A percentile compares a stretch with the other conserved stretches of the same genome.
These are phyloP conservation scores for Citeromyces nyonsensis DNA, from an alignment of 805 yeast species.

Conservation along the genomic window DNA sequence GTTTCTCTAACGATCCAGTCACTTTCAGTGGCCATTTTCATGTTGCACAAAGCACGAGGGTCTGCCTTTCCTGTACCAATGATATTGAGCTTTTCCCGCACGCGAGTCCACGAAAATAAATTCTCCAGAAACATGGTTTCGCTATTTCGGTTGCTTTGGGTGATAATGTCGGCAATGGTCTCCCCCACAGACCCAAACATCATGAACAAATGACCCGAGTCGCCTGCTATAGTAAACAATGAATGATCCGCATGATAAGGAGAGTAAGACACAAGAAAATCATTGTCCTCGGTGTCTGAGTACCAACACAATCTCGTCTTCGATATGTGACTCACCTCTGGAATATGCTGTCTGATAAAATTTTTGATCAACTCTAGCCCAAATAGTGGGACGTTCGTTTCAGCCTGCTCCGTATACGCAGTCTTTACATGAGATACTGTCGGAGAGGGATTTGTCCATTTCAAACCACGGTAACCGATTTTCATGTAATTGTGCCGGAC, in stretches of 20 bases:
- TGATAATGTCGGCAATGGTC: conserved; percentile 8
- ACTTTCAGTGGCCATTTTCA: conserved; percentile 10
- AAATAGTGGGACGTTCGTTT: conserved; percentile 12
- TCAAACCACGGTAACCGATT: conserved; percentile 15
- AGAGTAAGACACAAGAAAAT: conserved; percentile 17
- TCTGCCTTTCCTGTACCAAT: conserved; percentile 10
- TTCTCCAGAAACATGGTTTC: conserved; percentile 7
- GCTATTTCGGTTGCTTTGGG: conserved; percentile 1
- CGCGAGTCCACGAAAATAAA: conserved; percentile 12
- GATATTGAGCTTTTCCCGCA: conserved; percentile 9
- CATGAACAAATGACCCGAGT: conserved; percentile 22
- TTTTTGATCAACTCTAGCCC: conserved; percentile 11
- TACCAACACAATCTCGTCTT: conserved; percentile 17
- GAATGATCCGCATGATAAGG: conserved; percentile 14
- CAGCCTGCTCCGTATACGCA: conserved; percentile 9
- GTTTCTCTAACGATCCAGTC: conserved; percentile 9
- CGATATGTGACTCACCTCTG: conserved; percentile 10
- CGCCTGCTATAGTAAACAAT: conserved; percentile 19
- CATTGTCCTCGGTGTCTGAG: conserved; percentile 17
- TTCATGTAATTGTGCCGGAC: conserved; percentile 11
- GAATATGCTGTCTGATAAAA: conserved; percentile 10
- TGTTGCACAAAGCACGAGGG: conserved; percentile 11
- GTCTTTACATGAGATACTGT: conserved; percentile 12
- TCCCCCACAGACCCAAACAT: conserved; percentile 18
- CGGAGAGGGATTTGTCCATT: conserved; percentile 12